Conservation (phyloP, 371 early-diverging fungal genomes). For the Funneliformis caledonium region DNA sequence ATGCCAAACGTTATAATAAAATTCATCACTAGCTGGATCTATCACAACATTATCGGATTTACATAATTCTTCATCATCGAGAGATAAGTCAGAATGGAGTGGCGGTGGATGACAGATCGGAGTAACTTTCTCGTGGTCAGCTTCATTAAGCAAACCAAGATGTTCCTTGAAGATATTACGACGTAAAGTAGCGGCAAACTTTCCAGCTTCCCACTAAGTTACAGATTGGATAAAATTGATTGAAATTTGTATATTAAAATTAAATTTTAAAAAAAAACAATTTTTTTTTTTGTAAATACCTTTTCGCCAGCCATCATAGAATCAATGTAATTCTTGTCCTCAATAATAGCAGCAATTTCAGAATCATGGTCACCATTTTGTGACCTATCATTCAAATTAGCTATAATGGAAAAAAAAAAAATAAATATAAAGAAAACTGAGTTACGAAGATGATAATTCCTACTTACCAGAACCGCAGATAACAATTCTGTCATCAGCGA, state of each 20-base stretch:
- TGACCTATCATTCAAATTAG: constrained; percentile 92
- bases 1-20: constrained; percentile 69
- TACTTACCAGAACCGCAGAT: constrained; percentile 65
- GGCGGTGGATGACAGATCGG: constrained; percentile 14
- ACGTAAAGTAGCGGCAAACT: constrained; percentile 76
- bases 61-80: not conserved
- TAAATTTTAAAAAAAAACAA: not conserved
- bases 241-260: not conserved
- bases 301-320: constrained; percentile 74
- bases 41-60: constrained; percentile 48
- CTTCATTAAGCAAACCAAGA: constrained; percentile 63
- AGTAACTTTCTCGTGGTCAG: constrained; percentile 12
- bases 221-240: constrained; percentile 5
- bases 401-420: constrained; percentile 43
- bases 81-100: not conserved
- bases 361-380: constrained; percentile 90
- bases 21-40: constrained; percentile 71
- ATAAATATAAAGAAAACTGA: not conserved
- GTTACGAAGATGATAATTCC: constrained; percentile 62
- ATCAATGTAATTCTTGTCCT: constrained; percentile 72
- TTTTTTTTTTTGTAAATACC: constrained; percentile 46
- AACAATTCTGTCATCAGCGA: constrained; percentile 77
- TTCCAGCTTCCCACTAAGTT: constrained; percentile 66
- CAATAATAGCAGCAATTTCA: constrained; percentile 84
- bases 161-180: constrained; percentile 86